Base-by-base conservation (phyloP, 345 rosid genomes). In the Brassica cretica region DNA sequence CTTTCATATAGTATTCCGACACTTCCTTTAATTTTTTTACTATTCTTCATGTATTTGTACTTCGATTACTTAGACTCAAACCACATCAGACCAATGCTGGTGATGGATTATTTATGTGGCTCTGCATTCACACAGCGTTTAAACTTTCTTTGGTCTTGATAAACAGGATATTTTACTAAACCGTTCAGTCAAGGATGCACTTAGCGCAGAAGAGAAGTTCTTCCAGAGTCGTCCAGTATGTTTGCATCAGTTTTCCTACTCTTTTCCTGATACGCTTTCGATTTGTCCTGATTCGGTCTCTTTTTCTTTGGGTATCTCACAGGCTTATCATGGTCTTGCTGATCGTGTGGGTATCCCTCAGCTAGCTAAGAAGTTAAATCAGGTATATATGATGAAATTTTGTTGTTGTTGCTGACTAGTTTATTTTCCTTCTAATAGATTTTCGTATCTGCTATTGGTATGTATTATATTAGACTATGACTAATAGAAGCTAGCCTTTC, bases 291-390 rank as follows among this genome's bases (percentile, higher is more conserved):
- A 12, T 51, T 46, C 32, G n/a, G n/a, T n/a, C n/a, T n/a, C n/a
- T n/a, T 10, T 60, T 60, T 37, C 60, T 74, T 37, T 32, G 78
- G 18, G 76, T 83, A 74, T 62, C 55, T 51, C 24, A 35, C 44
- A 88, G 92, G 90, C 85, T 55, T 90, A 90, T 69, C 87, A 82
- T 80, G 85, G 82, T 71, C 88, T 90, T 37, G 35, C 88, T 44
- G 87, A 90, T 82, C 88, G 80, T 76, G 77, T 89, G 53, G 92
- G 95, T 66, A 78, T 88, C 68, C 91, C 92, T 58, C 87, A 88
- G 84, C 86, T 88, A 66, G 95, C 95, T 11, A 87, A 86, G 79
- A 88, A 87, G 88, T 76, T 90, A 77, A 90, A 90, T 79, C 89
- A 88, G 89, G 95, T 88, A 5, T 49, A 6, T 6, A 49, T 49